Evolutionary conservation across 2,329 filamentous ascomycete species (phyloP).

Genomic region (Neofusicoccum sp.): DNA sequence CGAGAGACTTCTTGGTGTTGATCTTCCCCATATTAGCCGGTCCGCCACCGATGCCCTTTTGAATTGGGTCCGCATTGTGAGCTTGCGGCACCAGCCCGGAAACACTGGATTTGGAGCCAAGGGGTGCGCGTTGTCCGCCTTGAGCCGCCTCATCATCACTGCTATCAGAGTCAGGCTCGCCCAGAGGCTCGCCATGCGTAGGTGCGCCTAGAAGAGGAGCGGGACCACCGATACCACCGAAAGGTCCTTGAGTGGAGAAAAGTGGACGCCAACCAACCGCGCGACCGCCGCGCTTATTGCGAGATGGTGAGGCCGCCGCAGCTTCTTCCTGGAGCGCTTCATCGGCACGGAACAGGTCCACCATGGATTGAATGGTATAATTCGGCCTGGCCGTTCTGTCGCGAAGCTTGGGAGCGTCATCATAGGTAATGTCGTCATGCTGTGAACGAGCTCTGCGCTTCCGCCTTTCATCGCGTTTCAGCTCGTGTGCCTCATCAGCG

Average conservation of each 20-base stretch:
- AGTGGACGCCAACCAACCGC: conserved; percentile 69
- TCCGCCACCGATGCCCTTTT: conserved; percentile 55
- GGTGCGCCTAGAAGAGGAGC: conserved; percentile 71
- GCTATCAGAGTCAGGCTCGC: conserved; percentile 70
- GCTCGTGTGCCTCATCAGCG: conserved; percentile 58
- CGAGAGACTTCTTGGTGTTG: conserved; percentile 86
- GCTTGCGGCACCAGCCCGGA: conserved; percentile 51
- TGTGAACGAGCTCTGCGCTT: conserved; percentile 29
- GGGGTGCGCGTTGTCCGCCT: background rate
- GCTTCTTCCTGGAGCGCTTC: conserved; percentile 69
- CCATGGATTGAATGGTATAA: conserved; percentile 74
- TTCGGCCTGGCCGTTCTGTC: conserved; percentile 71
- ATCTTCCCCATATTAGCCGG: conserved; percentile 88
- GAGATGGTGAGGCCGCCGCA: conserved; percentile 65
- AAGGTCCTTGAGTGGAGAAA: conserved; percentile 88
- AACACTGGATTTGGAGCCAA: background rate
- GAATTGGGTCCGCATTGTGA: conserved; percentile 53
- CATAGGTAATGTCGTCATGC: conserved; percentile 3
- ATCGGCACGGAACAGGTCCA: conserved; percentile 67
- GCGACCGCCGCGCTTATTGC: conserved; percentile 63
- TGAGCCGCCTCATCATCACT: conserved; percentile 75
- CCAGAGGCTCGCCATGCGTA: conserved; percentile 52
- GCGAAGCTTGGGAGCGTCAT: conserved; percentile 52
- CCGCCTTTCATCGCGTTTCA: conserved; percentile 52
- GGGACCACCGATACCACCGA: conserved; percentile 77